These are phyloP conservation scores for Salvia rosmarinus DNA, from an alignment of 257 asterid species.

Conservation along the genomic window DNA sequence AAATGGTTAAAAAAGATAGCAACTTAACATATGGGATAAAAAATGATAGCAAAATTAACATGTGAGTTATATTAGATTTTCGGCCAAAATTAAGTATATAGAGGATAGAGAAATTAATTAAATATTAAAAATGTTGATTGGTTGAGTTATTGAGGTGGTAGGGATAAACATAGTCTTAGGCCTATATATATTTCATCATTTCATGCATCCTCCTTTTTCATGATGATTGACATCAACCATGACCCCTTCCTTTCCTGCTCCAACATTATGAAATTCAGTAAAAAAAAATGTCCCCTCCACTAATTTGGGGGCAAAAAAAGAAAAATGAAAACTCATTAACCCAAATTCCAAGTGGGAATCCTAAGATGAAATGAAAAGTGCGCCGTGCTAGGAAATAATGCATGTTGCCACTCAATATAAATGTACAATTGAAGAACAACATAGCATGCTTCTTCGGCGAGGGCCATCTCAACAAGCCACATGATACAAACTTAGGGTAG, in stretches of 20 bases:
- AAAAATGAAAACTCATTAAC: neutral
- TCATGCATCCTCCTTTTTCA: constrained; percentile 20
- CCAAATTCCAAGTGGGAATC: constrained; percentile 31
- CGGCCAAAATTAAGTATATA: too few relatives aligned
- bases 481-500: neutral
- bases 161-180: too few relatives aligned
- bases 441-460: constrained; percentile 34
- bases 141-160: too few relatives aligned
- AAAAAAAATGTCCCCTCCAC: constrained; percentile 28
- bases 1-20: too few relatives aligned
- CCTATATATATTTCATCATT: constrained; percentile 27
- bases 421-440: constrained; percentile 20
- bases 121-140: too few relatives aligned
- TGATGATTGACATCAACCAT: constrained; percentile 41
- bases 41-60: too few relatives aligned
- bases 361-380: constrained; percentile 24
- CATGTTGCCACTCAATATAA: constrained; percentile 38
- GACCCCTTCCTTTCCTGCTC: constrained; percentile 22
- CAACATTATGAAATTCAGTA: constrained; percentile 32
- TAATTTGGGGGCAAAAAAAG: neutral
- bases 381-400: constrained; percentile 33
- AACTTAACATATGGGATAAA: too few relatives aligned
- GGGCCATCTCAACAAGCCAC: constrained; percentile 28
- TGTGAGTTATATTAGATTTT: too few relatives aligned
- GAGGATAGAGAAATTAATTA: too few relatives aligned